Percentiles rank a stretch among this genome's conserved stretches.
phyloP scores from a whole-genome alignment of 331 rosid species.

The Rhamnella rubrinervis region DNA sequence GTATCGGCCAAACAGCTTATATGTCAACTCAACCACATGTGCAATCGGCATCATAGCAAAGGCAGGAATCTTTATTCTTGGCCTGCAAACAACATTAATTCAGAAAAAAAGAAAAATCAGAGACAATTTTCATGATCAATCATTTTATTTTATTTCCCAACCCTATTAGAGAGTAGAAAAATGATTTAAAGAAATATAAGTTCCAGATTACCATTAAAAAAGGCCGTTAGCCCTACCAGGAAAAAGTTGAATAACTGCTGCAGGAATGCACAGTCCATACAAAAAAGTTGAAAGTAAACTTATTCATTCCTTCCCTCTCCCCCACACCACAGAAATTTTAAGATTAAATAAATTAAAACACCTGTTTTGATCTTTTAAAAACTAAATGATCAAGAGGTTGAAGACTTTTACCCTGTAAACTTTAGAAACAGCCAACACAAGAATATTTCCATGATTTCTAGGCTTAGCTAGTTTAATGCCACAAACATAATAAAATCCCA shows the following conservation, averaged over 20 bases:
- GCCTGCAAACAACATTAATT: conserved; percentile 68
- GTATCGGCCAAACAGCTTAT: conserved; percentile 82
- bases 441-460: neutral
- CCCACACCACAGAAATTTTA: no score
- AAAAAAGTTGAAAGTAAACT: neutral
- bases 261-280: neutral
- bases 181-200: neutral
- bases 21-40: conserved; percentile 73
- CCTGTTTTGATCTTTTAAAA: neutral
- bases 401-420: neutral
- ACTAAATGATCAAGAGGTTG: neutral
- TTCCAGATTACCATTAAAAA: neutral
- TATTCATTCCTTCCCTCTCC: no score
- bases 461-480: neutral
- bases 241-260: neutral
- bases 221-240: neutral
- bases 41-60: conserved; percentile 82
- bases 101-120: conserved; percentile 23
- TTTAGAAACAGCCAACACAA: neutral
- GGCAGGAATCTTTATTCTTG: conserved; percentile 82
- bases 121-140: neutral
- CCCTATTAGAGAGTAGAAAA: neutral
- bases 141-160: neutral
- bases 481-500: neutral
- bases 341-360: neutral